Conservation (phyloP, 2,329 filamentous ascomycete genomes). For the Beauveria varroae region DNA sequence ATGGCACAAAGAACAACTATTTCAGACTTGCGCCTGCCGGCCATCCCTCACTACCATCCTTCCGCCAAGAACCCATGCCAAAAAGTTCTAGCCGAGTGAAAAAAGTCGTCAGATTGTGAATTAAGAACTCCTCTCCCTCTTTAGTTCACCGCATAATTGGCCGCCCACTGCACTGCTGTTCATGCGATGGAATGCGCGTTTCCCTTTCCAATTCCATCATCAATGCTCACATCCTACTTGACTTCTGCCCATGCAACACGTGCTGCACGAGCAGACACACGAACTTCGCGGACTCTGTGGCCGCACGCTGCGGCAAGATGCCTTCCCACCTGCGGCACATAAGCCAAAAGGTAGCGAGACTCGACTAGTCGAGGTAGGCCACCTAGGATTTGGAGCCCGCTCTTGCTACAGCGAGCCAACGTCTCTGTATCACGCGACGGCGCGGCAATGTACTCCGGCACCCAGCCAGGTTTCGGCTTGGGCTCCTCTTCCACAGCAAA, state of each 20-base stretch:
- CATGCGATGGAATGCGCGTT: neutral
- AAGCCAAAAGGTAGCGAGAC: slow-evolving; percentile 35
- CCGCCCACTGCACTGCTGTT: neutral
- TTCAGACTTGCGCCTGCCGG: too few relatives aligned
- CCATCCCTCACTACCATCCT: too few relatives aligned
- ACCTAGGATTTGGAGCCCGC: slow-evolving; percentile 40
- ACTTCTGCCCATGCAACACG: slow-evolving; percentile 41
- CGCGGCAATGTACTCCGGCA: slow-evolving; percentile 20
- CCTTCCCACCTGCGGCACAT: slow-evolving; percentile 36
- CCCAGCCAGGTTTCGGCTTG: slow-evolving; percentile 23
- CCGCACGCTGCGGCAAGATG: slow-evolving; percentile 45
- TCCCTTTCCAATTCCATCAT: neutral
- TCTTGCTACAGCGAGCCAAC: slow-evolving; percentile 34
- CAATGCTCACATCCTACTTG: slow-evolving; percentile 15
- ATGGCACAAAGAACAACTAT: neutral
- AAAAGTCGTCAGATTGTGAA: neutral
- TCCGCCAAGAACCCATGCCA: neutral
- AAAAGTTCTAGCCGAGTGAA: neutral
- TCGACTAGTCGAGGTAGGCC: slow-evolving; percentile 42
- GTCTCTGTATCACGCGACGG: slow-evolving; percentile 14
- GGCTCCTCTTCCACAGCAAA: slow-evolving; percentile 22
- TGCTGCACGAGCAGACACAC: slow-evolving; percentile 41
- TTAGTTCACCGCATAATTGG: neutral
- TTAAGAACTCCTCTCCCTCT: neutral
- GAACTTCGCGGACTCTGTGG: slow-evolving; percentile 44